Evolutionary conservation across 345 rosid genomes (phyloP).

Genomic region (Combretum micranthum): DNA sequence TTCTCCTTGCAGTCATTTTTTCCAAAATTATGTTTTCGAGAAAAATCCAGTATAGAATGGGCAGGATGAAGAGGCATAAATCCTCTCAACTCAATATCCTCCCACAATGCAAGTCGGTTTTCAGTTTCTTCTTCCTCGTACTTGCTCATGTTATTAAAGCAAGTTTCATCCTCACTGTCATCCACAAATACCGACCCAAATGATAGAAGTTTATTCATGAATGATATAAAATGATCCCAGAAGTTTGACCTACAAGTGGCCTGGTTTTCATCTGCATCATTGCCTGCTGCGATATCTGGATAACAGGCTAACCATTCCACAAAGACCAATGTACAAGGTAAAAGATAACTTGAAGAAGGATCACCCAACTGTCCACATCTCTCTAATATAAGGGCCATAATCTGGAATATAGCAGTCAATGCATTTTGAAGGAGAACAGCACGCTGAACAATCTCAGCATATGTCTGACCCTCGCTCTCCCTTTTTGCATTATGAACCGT

Average conservation of each 20-base stretch:
- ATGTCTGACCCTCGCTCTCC: slow-evolving; percentile 75
- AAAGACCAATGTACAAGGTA: slow-evolving; percentile 79
- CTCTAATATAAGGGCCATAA: slow-evolving; percentile 54
- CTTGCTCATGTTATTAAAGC: slow-evolving; percentile 79
- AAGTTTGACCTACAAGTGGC: slow-evolving; percentile 45
- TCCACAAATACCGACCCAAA: slow-evolving; percentile 41
- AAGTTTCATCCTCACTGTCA: slow-evolving; percentile 69
- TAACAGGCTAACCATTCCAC: slow-evolving; percentile 92
- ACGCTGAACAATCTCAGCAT: slow-evolving; percentile 90
- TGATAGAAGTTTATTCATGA: slow-evolving; percentile 61
- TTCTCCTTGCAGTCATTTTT: slow-evolving; percentile 61
- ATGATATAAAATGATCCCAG: slow-evolving; percentile 61
- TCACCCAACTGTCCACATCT: slow-evolving; percentile 60
- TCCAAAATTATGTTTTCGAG: slow-evolving; percentile 60
- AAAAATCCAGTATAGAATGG: slow-evolving; percentile 77
- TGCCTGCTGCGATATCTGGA: slow-evolving; percentile 65
- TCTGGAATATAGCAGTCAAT: slow-evolving; percentile 66
- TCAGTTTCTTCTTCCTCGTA: slow-evolving; percentile 91
- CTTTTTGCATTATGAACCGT: slow-evolving; percentile 64
- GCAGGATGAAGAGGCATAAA: slow-evolving; percentile 84
- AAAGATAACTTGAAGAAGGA: slow-evolving; percentile 63
- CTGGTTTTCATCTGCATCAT: slow-evolving; percentile 67
- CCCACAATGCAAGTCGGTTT: slow-evolving; percentile 84
- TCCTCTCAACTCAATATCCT: slow-evolving; percentile 91
- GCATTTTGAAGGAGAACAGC: slow-evolving; percentile 82